Conservation (phyloP, 495 filamentous ascomycete genomes). For the Umbilicaria muhlenbergii region DNA sequence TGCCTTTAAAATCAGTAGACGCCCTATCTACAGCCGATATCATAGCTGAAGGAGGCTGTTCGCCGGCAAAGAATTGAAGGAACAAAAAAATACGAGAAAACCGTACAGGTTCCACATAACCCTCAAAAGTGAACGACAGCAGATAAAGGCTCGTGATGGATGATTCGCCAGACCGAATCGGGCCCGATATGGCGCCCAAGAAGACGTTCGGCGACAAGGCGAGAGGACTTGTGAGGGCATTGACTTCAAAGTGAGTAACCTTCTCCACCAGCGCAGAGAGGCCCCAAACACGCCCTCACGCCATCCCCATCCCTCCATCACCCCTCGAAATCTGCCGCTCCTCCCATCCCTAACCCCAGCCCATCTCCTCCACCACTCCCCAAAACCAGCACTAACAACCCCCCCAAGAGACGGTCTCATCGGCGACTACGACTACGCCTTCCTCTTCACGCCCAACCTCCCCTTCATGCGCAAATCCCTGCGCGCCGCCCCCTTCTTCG, state of each 20-base stretch:
- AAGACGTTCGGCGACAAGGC: slow-evolving; percentile 22
- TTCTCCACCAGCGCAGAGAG: not conserved
- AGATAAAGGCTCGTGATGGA: slow-evolving; percentile 1
- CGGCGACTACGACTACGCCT: slow-evolving; percentile 75
- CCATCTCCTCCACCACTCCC: not conserved
- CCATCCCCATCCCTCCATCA: too few species aligned
- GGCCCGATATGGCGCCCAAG: slow-evolving; percentile 28
- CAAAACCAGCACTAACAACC: slow-evolving; percentile 9
- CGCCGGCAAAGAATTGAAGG: too few species aligned
- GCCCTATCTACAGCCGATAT: too few species aligned
- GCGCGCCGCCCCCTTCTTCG: slow-evolving; percentile 67
- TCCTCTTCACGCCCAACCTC: slow-evolving; percentile 61
- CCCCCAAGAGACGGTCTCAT: slow-evolving; percentile 53
- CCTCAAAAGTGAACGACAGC: too few species aligned
- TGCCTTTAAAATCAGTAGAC: too few species aligned
- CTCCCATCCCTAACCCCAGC: not conserved
- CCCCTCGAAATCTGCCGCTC: not conserved
- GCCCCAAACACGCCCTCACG: too few species aligned
- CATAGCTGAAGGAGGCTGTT: too few species aligned
- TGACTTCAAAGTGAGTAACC: slow-evolving; percentile 31
- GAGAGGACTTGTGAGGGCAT: slow-evolving; percentile 22
- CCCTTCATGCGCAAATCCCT: slow-evolving; percentile 62
- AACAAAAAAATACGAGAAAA: too few species aligned
- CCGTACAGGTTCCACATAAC: too few species aligned
- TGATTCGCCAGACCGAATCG: slow-evolving; percentile 31